Conservation (phyloP, 1,284 basidiomycete species). For the Veloboletus limbatus region DNA sequence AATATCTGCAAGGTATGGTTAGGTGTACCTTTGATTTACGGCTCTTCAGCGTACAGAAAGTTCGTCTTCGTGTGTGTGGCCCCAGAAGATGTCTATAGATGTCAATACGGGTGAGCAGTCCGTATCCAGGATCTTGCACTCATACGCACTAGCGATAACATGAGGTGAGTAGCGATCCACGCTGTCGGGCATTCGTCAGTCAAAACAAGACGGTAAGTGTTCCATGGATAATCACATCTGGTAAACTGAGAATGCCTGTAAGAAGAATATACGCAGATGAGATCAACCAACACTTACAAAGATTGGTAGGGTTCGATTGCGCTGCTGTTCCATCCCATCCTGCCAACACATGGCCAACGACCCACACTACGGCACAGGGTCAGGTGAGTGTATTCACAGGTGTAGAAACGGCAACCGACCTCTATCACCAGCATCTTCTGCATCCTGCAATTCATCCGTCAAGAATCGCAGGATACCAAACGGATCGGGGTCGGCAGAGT, state of each 20-base stretch:
- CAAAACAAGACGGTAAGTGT: background rate
- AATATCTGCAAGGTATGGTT: constrained; percentile 32
- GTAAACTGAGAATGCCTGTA: constrained; percentile 46
- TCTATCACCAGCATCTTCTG: constrained; percentile 63
- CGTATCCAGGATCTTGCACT: background rate
- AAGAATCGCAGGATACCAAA: constrained; percentile 72
- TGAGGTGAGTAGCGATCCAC: constrained; percentile 74
- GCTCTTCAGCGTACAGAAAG: constrained; percentile 44
- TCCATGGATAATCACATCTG: constrained; percentile 49
- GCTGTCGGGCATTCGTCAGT: constrained; percentile 36
- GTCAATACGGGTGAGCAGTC: background rate
- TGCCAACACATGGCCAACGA: constrained; percentile 69
- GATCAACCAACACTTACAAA: constrained; percentile 47
- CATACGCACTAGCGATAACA: constrained; percentile 64
- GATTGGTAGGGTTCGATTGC: constrained; percentile 55
- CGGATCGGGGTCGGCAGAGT: constrained; percentile 63
- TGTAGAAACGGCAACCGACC: constrained; percentile 35
- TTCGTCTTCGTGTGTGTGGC: constrained; percentile 79
- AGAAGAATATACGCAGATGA: background rate
- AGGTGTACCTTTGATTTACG: background rate
- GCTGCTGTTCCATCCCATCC: constrained; percentile 72
- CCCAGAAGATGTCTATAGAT: constrained; percentile 62
- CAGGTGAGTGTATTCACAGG: background rate
- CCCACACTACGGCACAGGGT: constrained; percentile 52
- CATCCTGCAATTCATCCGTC: constrained; percentile 71